A percentile compares a stretch with the other conserved stretches of the same genome.
These are phyloP conservation scores for Climacium dendroides DNA, from an alignment of 225 moss, liverwort and hornwort genomes.

Conservation along the genomic window DNA sequence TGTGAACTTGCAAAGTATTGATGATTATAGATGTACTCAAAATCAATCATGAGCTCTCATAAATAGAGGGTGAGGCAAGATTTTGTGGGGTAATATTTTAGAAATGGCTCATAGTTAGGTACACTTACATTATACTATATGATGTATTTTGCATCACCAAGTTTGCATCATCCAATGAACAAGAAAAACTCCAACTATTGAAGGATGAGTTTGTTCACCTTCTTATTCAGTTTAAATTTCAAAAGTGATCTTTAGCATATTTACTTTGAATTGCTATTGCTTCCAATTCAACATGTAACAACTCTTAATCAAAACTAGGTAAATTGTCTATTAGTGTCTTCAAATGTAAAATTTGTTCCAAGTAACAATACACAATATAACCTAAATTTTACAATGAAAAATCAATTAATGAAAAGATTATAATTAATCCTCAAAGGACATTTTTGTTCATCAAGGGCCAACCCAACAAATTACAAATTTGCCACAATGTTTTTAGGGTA, in stretches of 20 bases:
- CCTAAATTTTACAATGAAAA: background rate
- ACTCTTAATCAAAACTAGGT: background rate
- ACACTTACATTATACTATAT: accelerated
- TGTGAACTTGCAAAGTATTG: background rate
- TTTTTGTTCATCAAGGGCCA: accelerated
- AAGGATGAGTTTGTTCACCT: accelerated
- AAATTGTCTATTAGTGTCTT: too few relatives aligned
- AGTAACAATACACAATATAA: background rate
- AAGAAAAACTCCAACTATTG: accelerated
- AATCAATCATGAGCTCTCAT: background rate
- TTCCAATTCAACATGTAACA: too few relatives aligned
- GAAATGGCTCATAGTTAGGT: background rate
- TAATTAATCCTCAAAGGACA: background rate
- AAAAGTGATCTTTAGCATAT: too few relatives aligned
- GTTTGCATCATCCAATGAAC: accelerated
- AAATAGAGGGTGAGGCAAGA: background rate
- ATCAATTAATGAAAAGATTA: background rate
- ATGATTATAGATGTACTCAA: background rate
- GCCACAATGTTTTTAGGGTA: accelerated
- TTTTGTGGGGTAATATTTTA: background rate
- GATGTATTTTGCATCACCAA: background rate
- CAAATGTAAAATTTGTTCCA: background rate
- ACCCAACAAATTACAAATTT: too few relatives aligned
- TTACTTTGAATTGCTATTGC: too few relatives aligned
- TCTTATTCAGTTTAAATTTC: too few relatives aligned